Evolutionary conservation across 768 basidiomycete genomes (phyloP).

Genomic region (Asterophora lycoperdoides): DNA sequence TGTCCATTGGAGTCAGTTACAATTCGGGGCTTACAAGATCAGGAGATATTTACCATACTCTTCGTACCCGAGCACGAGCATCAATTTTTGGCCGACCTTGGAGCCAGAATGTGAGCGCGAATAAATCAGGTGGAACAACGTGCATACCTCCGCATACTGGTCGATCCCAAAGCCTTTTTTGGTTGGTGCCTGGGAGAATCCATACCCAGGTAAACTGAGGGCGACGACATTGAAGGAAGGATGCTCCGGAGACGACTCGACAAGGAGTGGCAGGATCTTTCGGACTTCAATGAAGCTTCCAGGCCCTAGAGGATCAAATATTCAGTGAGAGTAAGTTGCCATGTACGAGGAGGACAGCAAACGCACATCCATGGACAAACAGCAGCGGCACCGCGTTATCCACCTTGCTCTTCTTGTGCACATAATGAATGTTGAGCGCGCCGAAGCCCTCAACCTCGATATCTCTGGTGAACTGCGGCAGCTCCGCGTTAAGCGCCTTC

Average conservation of each 20-base stretch:
- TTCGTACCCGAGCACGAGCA: conserved; percentile 44
- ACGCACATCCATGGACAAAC: conserved; percentile 57
- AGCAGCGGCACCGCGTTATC: conserved; percentile 52
- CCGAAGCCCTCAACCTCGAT: conserved; percentile 46
- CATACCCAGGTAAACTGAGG: conserved; percentile 55
- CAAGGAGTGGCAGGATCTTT: conserved; percentile 54
- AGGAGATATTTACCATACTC: conserved; percentile 34
- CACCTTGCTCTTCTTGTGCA: conserved; percentile 46
- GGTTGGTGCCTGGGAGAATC: conserved; percentile 53
- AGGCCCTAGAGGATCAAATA: conserved; percentile 41
- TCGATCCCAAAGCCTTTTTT: conserved; percentile 45
- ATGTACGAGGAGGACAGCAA: neutral
- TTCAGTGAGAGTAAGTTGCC: neutral
- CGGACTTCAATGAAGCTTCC: conserved; percentile 55
- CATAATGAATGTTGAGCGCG: conserved; percentile 46
- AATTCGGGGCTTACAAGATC: too few relatives aligned
- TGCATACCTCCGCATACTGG: conserved; percentile 52
- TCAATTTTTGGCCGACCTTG: conserved; percentile 45
- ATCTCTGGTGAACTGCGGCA: conserved; percentile 53
- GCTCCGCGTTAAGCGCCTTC: conserved; percentile 41
- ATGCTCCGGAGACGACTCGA: conserved; percentile 34
- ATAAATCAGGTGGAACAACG: conserved; percentile 10
- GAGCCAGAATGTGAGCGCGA: neutral
- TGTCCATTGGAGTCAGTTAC: conserved; percentile 15
- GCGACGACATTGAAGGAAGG: conserved; percentile 67